Evolutionary conservation across 2,329 filamentous ascomycete genomes (phyloP).

Genomic region (Cordyceps farinosa): DNA sequence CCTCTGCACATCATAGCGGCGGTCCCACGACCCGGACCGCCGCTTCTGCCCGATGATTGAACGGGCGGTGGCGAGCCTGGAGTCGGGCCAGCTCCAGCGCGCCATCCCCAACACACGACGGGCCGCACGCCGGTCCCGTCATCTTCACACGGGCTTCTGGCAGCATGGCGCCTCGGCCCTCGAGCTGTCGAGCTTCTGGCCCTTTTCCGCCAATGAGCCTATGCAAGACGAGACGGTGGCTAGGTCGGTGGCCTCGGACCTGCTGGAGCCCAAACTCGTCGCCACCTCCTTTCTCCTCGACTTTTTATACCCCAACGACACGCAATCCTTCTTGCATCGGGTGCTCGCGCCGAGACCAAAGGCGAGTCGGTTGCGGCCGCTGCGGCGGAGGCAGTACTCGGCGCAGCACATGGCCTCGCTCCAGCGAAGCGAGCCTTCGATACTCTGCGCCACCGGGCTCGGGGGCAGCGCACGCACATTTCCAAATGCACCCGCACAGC

Average conservation of each 20-base stretch:
- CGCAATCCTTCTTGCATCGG: constrained; percentile 41
- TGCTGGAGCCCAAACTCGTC: constrained; percentile 29
- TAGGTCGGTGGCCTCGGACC: constrained; percentile 20
- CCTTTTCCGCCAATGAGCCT: constrained; percentile 19
- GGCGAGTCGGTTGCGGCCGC: background rate
- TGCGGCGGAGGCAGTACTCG: constrained; percentile 15
- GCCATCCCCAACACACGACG: constrained; percentile 40
- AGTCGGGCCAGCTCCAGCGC: constrained; percentile 53
- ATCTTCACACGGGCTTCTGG: constrained; percentile 51
- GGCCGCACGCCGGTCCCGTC: constrained; percentile 38
- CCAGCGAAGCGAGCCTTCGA: constrained; percentile 1
- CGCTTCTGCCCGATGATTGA: constrained; percentile 48
- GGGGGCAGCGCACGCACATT: background rate
- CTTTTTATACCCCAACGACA: constrained; percentile 51
- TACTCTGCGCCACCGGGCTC: background rate
- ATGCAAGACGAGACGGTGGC: constrained; percentile 23
- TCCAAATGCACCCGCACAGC: background rate
- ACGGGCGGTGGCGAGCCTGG: constrained; percentile 53
- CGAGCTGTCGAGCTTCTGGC: constrained; percentile 45
- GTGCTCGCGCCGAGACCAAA: constrained; percentile 7
- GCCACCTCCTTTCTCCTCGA: constrained; percentile 52
- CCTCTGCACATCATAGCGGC: background rate
- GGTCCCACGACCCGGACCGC: background rate
- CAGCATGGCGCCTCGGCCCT: constrained; percentile 50
- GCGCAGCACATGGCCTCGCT: constrained; percentile 8